These are phyloP conservation scores for Kalanchoe fedtschenkoi DNA, from an alignment of 164 flowering plant genomes.

Conservation along the genomic window DNA sequence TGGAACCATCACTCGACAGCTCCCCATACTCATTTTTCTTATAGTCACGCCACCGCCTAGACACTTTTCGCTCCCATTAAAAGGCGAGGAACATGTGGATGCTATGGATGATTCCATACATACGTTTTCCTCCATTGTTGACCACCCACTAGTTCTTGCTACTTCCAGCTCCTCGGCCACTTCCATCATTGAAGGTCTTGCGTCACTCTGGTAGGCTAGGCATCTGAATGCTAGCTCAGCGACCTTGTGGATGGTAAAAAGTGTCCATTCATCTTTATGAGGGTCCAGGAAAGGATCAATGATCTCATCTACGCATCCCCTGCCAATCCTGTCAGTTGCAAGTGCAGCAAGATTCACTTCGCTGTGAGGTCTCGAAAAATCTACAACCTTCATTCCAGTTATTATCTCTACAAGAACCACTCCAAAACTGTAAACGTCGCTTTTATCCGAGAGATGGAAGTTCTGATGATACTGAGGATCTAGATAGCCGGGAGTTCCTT, in stretches of 20 bases:
- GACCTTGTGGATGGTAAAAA: conserved; percentile 43
- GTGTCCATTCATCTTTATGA: conserved; percentile 53
- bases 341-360: conserved; percentile 63
- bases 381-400: conserved; percentile 52
- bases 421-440: conserved; percentile 64
- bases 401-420: conserved; percentile 60
- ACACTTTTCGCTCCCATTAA: conserved; percentile 36
- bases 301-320: conserved; percentile 49
- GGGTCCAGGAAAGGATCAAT: conserved; percentile 48
- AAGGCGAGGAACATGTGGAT: conserved; percentile 37
- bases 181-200: conserved; percentile 59
- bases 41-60: conserved; percentile 4
- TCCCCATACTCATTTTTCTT: conserved; percentile 18
- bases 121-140: conserved; percentile 32
- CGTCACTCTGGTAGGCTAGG: conserved; percentile 52
- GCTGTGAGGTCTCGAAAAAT: conserved; percentile 40
- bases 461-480: conserved; percentile 63
- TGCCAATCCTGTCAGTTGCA: conserved; percentile 48
- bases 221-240: conserved; percentile 72
- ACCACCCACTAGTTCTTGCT: conserved; percentile 47
- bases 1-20: conserved; percentile 31
- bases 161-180: conserved; percentile 57
- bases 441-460: conserved; percentile 56
- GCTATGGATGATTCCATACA: conserved; percentile 28
- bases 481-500: conserved; percentile 67